Base-by-base conservation (phyloP, 148 eudicot species). In the Oxyria digyna region DNA sequence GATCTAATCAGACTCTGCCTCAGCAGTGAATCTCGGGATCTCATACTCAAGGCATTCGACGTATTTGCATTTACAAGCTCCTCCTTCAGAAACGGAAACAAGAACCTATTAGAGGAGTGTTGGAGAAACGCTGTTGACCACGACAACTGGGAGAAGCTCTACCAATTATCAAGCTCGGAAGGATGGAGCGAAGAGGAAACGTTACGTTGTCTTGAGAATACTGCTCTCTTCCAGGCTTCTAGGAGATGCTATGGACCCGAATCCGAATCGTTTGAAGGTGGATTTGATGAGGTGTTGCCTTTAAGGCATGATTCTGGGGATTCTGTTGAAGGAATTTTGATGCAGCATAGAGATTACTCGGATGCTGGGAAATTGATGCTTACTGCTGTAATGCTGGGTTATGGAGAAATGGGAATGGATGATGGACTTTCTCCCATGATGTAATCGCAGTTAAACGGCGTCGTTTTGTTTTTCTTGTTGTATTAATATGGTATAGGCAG, bases 151-250 rank as follows among this genome's bases (percentile, higher is more conserved):
- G 96, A 77, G 65, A 74, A 73, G 74, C 86, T 94, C 48, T 78
- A 85, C 59, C 81, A 81, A 37, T 75, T 80, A 24, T 91, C 91
- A 8, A 68, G 77, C 31, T 74, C 78, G 0, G 89, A 91, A 77
- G 96, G 93, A 6, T 94, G 97, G 99, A 80, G 87, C 21, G 99
- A 94, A 37, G 97, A 90, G 67, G 96, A 82, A 52, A 83, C 84
- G 7, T 48, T 77, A 40, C 78, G 69, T 13, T 54, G 46, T 70
- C 81, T 94, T 4, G 80, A 80, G 57, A 85, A 79, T 46, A 94
- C 99, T 7, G 35, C 83, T 65, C 91, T 91, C 75, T 91, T 77
- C 81, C 87, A 81, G 66, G 99, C 97, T 69, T 82, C 97, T 1
- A 78, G 81, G 42, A 82, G 85, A 80, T 94, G 99, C 74, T 94